Evolutionary conservation across 2,329 filamentous ascomycete species (phyloP).

Genomic region (Aspergillus luchuensis): DNA sequence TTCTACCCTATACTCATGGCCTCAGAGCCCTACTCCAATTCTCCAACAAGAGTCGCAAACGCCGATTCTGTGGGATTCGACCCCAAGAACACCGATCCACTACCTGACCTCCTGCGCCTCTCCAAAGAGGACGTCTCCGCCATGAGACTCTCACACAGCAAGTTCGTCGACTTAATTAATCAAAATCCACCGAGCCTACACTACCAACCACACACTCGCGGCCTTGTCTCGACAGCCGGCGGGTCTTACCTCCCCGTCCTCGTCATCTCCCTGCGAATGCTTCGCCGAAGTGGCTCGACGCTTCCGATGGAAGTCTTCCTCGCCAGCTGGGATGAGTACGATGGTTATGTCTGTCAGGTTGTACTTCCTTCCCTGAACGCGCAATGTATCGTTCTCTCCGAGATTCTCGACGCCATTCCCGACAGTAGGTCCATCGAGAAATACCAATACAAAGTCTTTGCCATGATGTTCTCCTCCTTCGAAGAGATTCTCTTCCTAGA

Average conservation of each 20-base stretch:
- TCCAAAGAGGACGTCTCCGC: conserved; percentile 25
- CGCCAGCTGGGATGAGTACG: conserved; percentile 33
- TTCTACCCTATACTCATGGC: no score
- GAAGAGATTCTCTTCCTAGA: conserved; percentile 60
- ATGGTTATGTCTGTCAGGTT: conserved; percentile 37
- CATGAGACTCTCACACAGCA: conserved; percentile 32
- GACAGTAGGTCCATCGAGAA: conserved; percentile 25
- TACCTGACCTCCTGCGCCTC: conserved; percentile 33
- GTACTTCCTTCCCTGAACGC: conserved; percentile 40
- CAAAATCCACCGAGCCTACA: conserved; percentile 32
- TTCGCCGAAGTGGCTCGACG: conserved; percentile 22
- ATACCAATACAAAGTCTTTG: conserved; percentile 59
- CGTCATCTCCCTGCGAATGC: conserved; percentile 25
- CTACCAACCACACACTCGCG: conserved; percentile 31
- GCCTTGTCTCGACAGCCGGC: conserved; percentile 43
- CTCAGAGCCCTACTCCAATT: no score
- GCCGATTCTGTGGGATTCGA: no score
- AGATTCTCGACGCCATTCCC: conserved; percentile 25
- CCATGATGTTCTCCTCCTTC: conserved; percentile 59
- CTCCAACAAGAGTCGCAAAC: no score
- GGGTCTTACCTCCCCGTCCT: conserved; percentile 23
- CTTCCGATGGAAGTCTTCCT: conserved; percentile 25
- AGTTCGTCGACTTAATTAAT: no score
- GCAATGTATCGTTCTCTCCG: conserved; percentile 41
- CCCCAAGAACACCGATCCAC: no score